Evolutionary conservation across 805 yeast genomes (phyloP).

Genomic region (Cephaloascus fragrans): DNA sequence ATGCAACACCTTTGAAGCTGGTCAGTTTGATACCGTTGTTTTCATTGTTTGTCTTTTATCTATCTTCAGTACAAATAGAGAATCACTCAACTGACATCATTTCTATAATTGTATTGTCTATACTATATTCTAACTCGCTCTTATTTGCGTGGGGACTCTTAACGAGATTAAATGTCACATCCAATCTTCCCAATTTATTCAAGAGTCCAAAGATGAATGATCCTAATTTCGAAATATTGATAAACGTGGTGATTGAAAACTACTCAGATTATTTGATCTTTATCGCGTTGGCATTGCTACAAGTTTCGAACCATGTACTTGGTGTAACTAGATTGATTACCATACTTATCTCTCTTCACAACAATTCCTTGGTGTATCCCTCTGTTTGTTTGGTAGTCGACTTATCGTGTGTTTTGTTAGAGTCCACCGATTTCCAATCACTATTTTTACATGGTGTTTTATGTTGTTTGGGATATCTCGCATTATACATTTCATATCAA

Average conservation of each 20-base stretch:
- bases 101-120: background rate
- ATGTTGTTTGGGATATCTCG: background rate
- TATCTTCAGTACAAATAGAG: background rate
- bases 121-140: background rate
- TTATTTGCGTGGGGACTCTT: background rate
- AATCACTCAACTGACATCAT: background rate
- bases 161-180: too few relatives aligned
- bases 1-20: background rate
- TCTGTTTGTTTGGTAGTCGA: background rate
- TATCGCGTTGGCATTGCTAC: background rate
- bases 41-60: background rate
- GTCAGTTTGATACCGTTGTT: background rate
- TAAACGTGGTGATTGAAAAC: background rate
- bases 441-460: background rate
- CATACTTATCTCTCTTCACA: background rate
- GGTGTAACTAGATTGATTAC: background rate
- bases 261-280: background rate
- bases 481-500: background rate
- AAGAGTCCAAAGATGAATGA: too few relatives aligned
- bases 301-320: background rate
- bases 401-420: background rate
- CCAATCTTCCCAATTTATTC: too few relatives aligned
- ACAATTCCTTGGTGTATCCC: background rate
- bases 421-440: background rate
- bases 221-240: background rate